phyloP scores from a whole-genome alignment of 495 filamentous ascomycete genomes.

The Penicillium antarcticum region DNA sequence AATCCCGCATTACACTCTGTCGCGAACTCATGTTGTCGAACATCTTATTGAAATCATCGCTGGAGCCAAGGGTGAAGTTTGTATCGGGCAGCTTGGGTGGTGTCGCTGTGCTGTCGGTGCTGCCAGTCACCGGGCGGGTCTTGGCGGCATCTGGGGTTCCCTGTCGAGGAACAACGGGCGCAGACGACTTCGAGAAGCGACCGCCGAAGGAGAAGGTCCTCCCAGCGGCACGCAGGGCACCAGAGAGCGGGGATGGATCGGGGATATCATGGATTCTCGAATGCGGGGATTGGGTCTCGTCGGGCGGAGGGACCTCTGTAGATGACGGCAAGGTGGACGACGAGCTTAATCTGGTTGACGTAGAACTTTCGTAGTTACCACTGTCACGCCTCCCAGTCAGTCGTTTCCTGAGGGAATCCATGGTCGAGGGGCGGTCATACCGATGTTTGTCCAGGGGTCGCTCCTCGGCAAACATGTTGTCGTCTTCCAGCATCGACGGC shows the following conservation, averaged over 20 bases:
- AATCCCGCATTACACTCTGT: constrained; percentile 35
- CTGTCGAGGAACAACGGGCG: constrained; percentile 38
- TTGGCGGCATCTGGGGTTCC: constrained; percentile 34
- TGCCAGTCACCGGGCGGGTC: constrained; percentile 52
- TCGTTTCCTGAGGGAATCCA: constrained; percentile 20
- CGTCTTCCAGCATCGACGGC: constrained; percentile 51
- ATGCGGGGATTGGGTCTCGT: constrained; percentile 51
- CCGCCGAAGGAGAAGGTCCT: constrained; percentile 71
- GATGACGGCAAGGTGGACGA: constrained; percentile 72
- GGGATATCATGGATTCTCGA: constrained; percentile 55
- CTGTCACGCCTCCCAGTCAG: constrained; percentile 52
- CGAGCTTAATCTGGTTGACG: constrained; percentile 63
- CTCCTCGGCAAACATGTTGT: constrained; percentile 40
- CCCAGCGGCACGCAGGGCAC: constrained; percentile 59
- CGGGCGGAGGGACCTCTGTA: constrained; percentile 55
- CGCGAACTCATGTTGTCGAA: constrained; percentile 60
- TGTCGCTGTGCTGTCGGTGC: constrained; percentile 62
- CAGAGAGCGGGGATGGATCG: constrained; percentile 48
- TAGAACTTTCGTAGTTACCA: constrained; percentile 63
- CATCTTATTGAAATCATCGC: constrained; percentile 67
- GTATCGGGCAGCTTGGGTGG: constrained; percentile 64
- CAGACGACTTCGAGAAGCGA: constrained; percentile 39
- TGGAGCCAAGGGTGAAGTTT: constrained; percentile 47
- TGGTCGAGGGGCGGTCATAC: constrained; percentile 32
- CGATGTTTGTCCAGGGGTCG: constrained; percentile 34